Evolutionary conservation across 331 rosid genomes (phyloP), one percentile per base, ranked within the genome.

Genomic region (Malus hybrid): DNA sequence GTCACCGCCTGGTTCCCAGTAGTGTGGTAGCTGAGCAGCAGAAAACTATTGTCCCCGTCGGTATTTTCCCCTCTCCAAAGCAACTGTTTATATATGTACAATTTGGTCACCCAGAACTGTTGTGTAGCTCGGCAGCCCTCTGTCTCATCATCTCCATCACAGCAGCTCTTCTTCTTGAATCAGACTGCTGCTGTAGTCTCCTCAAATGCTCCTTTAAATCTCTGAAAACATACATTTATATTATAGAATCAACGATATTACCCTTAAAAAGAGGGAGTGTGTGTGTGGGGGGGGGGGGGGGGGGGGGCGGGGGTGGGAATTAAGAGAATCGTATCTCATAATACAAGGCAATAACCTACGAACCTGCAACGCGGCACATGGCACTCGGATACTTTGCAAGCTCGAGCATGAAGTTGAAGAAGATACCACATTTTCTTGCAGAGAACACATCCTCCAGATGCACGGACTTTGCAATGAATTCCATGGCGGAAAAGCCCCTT

Each of bases 111-210:
- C 87, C 87, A 42, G 87, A 83, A 71, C 80, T 89, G 84, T 77
- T 89, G 73, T 93, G 93, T 76, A 88, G 89, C 87, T 93, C 98
- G 12, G 93, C 97, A 71, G 98, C 98, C 83, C 98, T 84, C 85
- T 93, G 97, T 81, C 98, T 91, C 98, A 93, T 93, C 97, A 93
- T 93, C 81, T 91, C 98, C 90, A 86, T 93, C 80, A 93, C 96
- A 46, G 98, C 97, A 71, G 97, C 97, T 87, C 96, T 88, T 73
- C 98, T 85, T 55, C 98, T 80, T 7, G 98, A 93, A 72, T 93
- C 98, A 73, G 98, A 88, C 80, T 89, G 98, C 83, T 91, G 97
- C 83, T 93, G 98, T 81, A 89, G 84, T 86, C 98, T 81, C 87
- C 93, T 88, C 70, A 88, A 68, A 81, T 91, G 97, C 70, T 93